Conservation (phyloP, 2,329 filamentous ascomycete species). For the Colletotrichum sp. region DNA sequence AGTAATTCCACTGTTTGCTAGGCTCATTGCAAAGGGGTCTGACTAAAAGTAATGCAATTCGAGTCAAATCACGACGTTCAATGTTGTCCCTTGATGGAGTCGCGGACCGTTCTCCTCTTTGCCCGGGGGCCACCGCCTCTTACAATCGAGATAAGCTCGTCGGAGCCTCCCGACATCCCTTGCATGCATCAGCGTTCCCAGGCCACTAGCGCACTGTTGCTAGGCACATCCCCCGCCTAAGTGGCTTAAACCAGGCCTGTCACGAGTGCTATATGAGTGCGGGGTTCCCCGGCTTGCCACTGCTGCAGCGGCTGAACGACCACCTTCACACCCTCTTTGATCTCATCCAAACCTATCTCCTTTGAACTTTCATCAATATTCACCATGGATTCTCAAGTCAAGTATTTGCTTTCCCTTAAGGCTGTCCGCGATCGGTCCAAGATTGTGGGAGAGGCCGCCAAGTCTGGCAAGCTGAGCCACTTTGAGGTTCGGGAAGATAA, state of each 20-base stretch:
- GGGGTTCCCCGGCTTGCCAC: not conserved
- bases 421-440: constrained; percentile 40
- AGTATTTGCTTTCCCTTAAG: constrained; percentile 40
- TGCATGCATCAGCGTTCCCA: not conserved
- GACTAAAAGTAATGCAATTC: not conserved
- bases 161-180: not conserved
- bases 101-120: not conserved
- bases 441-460: constrained; percentile 39
- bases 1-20: not conserved
- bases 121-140: not conserved
- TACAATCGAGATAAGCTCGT: not conserved
- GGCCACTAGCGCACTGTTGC: not conserved
- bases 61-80: not conserved
- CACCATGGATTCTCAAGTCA: constrained; percentile 21
- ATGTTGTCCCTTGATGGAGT: not conserved
- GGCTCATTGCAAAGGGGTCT: not conserved
- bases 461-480: constrained; percentile 41
- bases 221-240: not conserved
- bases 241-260: not conserved
- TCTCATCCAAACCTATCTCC: not conserved
- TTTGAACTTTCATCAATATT: not conserved
- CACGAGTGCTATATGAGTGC: not conserved
- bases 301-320: not conserved
- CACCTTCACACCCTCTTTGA: not conserved
- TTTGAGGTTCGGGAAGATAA: constrained; percentile 44